Base-by-base conservation (phyloP, 805 yeast species). In the Scheffersomyces coipomensis region DNA sequence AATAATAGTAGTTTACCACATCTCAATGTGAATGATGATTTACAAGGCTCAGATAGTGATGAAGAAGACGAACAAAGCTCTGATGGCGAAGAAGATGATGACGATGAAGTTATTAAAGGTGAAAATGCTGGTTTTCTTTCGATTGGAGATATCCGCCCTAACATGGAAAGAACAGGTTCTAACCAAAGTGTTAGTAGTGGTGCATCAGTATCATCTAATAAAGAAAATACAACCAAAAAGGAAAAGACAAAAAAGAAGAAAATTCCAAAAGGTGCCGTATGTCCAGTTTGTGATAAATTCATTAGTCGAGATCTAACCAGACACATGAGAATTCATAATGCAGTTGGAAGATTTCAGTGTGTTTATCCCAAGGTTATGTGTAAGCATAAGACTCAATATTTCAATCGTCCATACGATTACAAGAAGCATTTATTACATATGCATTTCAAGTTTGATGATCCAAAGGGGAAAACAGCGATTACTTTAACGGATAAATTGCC, bases 381-480 rank as follows among this genome's bases (percentile, higher is more conserved):
- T 49, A 64, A 58, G 40, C 75, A 69, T 42, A 62, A 64, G 43
- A 66, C 73, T 0, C 62, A 68, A 33, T 55, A 69, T 39, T 69
- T 69, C 46, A 69, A 69, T 47, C 53, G 75, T 25, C 75, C 75
- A 1, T 69, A 69, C 42, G 75, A 69, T 48, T 69, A 64, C 58
- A 69, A 69, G 44, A 69, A 69, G 40, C 75, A 69, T 45, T 52
- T 69, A 33, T 56, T 69, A 30, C 73, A 68, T 43, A 56, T 59
- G 41, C 75, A 69, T 43, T 69, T 69, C 48, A 54, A 49, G 36
- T 69, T 69, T 40, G 73, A 68, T 44, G 68, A 68, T 42, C 67
- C 72, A 13, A 48, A 55, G 36, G 72, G 70, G 11, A 67, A 62
- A 38, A 45, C 63, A 4, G 68, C 71, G 2, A 62, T 64, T 29